Evolutionary conservation across 345 rosid species (phyloP).

Genomic region (Arabidopsis thaliana): DNA sequence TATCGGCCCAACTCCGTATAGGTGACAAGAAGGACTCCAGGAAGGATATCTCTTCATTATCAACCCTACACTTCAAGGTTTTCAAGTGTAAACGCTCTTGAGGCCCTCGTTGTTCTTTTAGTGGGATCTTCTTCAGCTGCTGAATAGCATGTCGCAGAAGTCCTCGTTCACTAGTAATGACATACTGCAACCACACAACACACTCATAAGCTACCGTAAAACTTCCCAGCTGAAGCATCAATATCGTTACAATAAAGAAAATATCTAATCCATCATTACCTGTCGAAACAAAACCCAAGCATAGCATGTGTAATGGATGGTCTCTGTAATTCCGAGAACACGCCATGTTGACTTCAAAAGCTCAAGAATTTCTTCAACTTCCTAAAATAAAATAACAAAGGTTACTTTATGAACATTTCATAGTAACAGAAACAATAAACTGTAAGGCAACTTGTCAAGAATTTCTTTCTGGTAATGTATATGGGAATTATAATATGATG

Average conservation of each 20-base stretch:
- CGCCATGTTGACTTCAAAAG: slow-evolving; percentile 97
- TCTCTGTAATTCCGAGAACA: slow-evolving; percentile 93
- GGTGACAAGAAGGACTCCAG: slow-evolving; percentile 87
- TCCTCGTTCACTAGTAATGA: slow-evolving; percentile 79
- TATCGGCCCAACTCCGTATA: slow-evolving; percentile 89
- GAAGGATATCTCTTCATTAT: slow-evolving; percentile 70
- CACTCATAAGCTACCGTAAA: background rate
- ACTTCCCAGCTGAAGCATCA: slow-evolving; percentile 24
- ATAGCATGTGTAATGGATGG: slow-evolving; percentile 92
- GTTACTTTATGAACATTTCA: slow-evolving; percentile 7
- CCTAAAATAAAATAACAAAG: slow-evolving; percentile 53
- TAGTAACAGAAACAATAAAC: slow-evolving; percentile 6
- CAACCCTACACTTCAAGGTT: slow-evolving; percentile 70
- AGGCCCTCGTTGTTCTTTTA: slow-evolving; percentile 93
- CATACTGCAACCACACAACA: slow-evolving; percentile 59
- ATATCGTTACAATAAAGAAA: slow-evolving; percentile 4
- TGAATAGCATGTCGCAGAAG: slow-evolving; percentile 82
- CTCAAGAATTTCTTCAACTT: slow-evolving; percentile 98
- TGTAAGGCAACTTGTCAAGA: slow-evolving; percentile 1
- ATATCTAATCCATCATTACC: slow-evolving; percentile 54
- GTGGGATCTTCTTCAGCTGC: slow-evolving; percentile 85
- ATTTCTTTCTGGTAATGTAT: background rate
- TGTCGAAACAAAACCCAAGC: slow-evolving; percentile 92
- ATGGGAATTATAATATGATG: slow-evolving; percentile 13
- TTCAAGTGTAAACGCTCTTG: slow-evolving; percentile 94